Evolutionary conservation across 2,329 filamentous ascomycete species (phyloP), one percentile per base, ranked within the genome.

Genomic region (Colletotrichum spinosum): DNA sequence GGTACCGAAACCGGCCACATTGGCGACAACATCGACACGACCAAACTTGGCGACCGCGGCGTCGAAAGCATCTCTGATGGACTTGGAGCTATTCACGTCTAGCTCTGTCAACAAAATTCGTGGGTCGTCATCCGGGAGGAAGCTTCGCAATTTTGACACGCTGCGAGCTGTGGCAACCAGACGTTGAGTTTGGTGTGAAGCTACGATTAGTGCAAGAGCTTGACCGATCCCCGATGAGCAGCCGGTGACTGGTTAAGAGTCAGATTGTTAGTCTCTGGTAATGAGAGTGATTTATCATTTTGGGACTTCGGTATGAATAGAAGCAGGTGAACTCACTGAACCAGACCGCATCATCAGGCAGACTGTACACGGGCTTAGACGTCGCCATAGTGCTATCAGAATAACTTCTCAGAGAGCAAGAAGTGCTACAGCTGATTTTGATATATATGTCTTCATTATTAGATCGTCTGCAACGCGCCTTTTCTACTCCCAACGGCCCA

Each of bases 41-140:
- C 53, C 53, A 10, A 45, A 55, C 35, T 46, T 55, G 15, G 80
- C 74, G 3, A 76, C 38, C 0, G 80, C 80, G 17, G 76, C 73
- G 11, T 81, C 68, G 45, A 81, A 72, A 2, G 77, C 72, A 1
- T 72, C 60, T 7, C 72, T 60, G n/a, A 77, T 71, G 7, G 72
- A 74, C 45, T 80, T 72, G 54, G 85, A 80, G 5, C 83, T 81
- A 1, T 81, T 84, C 0, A 88, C 85, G 69, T 89, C 86, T 34
- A 88, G 79, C 17, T 82, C 78, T 2, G 82, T 69, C 4, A 82
- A 69, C 2, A 87, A 76, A 66, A 81, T 81, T 68, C 86, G 86
- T 49, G 69, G 4, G 6, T 79, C 75, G 39, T 81, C 76, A 42
- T 77, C 79, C 2, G 78, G 73, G 39, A 77, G 74, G 1, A 78